Base-by-base conservation (phyloP, 1,139 yeast genomes). In the Debaryomyces subglobosus region DNA sequence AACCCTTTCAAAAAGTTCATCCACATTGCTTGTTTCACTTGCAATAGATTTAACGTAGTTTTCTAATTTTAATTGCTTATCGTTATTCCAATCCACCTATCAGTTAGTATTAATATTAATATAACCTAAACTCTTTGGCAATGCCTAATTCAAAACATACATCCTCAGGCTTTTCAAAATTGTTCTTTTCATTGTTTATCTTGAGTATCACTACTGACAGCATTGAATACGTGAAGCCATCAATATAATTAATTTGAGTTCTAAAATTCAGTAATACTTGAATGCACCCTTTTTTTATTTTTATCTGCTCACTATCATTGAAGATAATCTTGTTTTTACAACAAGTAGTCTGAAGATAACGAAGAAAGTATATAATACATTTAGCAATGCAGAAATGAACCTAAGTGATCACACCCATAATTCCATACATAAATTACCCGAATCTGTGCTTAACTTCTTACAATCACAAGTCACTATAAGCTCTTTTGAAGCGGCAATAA, bases 401-500 rank as follows among this genome's bases (percentile, higher is more conserved):
- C 12, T 44, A 13, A 12, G 6, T 18, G 24, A 7, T 4, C 5
- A 40, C 8, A 15, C 18, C 16, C 21, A 34, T 12, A 20, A 24
- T 23, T 18, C 24, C 4, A 52, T 56, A 9, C 24, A 24, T n/a
- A 55, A 48, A 45, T 46, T 59, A 15, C 43, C 52, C 18, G 46
- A 45, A 5, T 38, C 51, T 5, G 50, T 50, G 16, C 47, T 52
- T n/a, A 45, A 33, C 33, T 53, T 48, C 39, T 41, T 60, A 15
- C 48, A 51, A 20, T 51, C 61, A 4, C 61, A 55, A 33, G 29
- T 53, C 4, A 45, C 43, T 13, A 44, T 58, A 27, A 48, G 38
- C 24, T 51, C 61, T 3, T 53, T 57, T 38, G 63, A 53, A 20
- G 52, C 54, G 50, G 96, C 89, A 0, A 66, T 89, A 20, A 82